phyloP scores from a whole-genome alignment of 108 stramenopile genomes.

The Fragilaria radians region DNA sequence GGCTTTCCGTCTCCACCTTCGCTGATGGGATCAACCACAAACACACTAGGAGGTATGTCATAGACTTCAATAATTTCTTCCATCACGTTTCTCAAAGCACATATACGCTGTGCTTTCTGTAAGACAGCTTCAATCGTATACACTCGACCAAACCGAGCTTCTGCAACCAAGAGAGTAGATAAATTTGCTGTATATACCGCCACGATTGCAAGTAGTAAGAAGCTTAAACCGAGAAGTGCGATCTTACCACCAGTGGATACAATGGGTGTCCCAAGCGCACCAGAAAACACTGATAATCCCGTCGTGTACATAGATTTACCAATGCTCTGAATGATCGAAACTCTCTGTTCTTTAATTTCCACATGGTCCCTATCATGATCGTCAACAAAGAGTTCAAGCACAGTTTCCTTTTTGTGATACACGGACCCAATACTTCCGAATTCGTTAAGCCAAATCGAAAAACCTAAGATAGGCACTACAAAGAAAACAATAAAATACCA shows the following conservation, averaged over 20 bases:
- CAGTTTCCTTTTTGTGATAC: conserved; percentile 4
- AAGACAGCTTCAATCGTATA: conserved; percentile 13
- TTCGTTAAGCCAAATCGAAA: conserved; percentile 14
- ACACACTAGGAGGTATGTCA: not conserved
- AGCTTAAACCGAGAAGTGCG: conserved; percentile 9
- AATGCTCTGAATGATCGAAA: not conserved
- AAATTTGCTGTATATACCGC: conserved; percentile 24
- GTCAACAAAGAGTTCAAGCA: no score
- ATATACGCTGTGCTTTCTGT: conserved; percentile 6
- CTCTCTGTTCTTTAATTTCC: not conserved
- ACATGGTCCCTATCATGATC: not conserved
- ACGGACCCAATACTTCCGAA: conserved; percentile 6
- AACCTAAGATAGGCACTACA: conserved; percentile 10
- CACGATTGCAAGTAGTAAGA: conserved; percentile 21
- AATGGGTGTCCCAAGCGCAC: conserved; percentile 4
- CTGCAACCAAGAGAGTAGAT: conserved; percentile 8
- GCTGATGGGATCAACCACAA: conserved; percentile 12
- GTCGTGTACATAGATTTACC: conserved; percentile 8
- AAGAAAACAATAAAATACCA: conserved; percentile 17
- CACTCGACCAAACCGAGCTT: not conserved
- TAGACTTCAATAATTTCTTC: conserved; percentile 1
- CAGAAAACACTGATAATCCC: conserved; percentile 9
- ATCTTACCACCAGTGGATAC: conserved; percentile 11
- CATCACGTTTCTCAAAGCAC: conserved; percentile 14
- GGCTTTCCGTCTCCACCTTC: conserved; percentile 11